Base-by-base conservation (phyloP, 495 filamentous ascomycete species). In the Aspergillus olivimuriae region DNA sequence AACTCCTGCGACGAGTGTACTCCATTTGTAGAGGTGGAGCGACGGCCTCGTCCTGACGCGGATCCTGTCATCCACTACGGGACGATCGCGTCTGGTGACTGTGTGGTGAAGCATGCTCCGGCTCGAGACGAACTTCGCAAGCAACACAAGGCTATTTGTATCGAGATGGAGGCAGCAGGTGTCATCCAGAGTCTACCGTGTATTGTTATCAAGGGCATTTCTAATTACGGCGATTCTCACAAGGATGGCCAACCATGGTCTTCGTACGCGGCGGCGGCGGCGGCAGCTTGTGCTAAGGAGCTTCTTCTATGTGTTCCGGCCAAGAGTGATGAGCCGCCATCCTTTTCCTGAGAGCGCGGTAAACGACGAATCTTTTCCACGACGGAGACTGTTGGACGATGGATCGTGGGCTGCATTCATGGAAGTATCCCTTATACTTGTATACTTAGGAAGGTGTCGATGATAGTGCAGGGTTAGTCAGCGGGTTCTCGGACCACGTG, bases 81-180 rank as follows among this genome's bases (percentile, higher is more conserved):
- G 17, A n/a, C 18, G 11, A 37, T 37, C 15, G 34, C 34, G n/a
- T 37, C 34, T 4, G 34, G 35, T 12, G 41, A 48, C 17, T 20
- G 34, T 20, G 47, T 51, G 4, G 35, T 55, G 12, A 46, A 46
- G 26, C 18, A 47, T 31, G 53, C 33, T 10, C 7, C 17, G 8
- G 10, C n/a, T 2, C 53, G 53, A 7, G 53, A 57, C 15, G n/a
- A 19, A 22, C 10, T 68, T 46, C 51, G 51, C 14, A 50, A 51
- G 15, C 51, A 66, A 20, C 50, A 52, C 34, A 36, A 36, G 18
- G 52, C 59, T 0, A 9, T 63, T 4, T 65, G 53, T 31, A 55
- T 63, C 40, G 60, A 63, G 26, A 62, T 63, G 52, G 63, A 62
- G 53, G 63, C 51, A 3, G 63, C 57, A 1, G 52, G 63, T 16